Base-by-base conservation (phyloP, 2,329 filamentous ascomycete genomes). In the Grosmannia clavigera region DNA sequence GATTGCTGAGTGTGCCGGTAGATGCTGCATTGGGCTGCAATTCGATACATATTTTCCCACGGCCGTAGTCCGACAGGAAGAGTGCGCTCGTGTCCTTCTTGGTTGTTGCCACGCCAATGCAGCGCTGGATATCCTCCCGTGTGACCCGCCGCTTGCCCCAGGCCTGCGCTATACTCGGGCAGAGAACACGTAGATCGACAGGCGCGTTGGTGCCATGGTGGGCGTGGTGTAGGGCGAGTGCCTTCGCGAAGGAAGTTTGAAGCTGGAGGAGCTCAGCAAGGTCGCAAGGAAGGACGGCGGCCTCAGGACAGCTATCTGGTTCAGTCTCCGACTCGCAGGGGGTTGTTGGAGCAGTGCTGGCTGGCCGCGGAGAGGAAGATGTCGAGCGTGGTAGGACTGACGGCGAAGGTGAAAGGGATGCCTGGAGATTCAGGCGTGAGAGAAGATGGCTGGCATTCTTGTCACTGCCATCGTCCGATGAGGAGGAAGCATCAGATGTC, bases 91-190 rank as follows among this genome's bases (percentile, higher is more conserved):
- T 22, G 35, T 46, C 19, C 52, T 35, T 16, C 22, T 53, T 40
- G 50, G 14, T 3, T 74, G 75, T 58, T 43, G 66, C 62, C n/a
- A 90, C 73, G 56, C 85, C 86, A 27, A 92, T 71, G 63, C 85
- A 81, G 62, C 81, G 78, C 63, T 83, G 82, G 55, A 91, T 75
- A 66, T 92, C 87, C 50, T 83, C 81, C 0, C 81, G 72, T 0
- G 77, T 80, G 19, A 90, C 85, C 60, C 78, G 78, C 38, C 86
- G 79, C 73, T 87, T 90, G 61, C 86, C 85, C 87, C 87, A 92
- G 46, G 85, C 75, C 64, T 83, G 80, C 14, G 86, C 81, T 50
- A 89, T 76, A 60, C 83, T 78, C 11, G 82, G 82, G 40, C 81
- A 77, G 43, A 91, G 60, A 35, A 77, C 74, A 43, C 78, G 75